Conservation (phyloP, 2,329 filamentous ascomycete species). For the Cladosporium sp. region DNA sequence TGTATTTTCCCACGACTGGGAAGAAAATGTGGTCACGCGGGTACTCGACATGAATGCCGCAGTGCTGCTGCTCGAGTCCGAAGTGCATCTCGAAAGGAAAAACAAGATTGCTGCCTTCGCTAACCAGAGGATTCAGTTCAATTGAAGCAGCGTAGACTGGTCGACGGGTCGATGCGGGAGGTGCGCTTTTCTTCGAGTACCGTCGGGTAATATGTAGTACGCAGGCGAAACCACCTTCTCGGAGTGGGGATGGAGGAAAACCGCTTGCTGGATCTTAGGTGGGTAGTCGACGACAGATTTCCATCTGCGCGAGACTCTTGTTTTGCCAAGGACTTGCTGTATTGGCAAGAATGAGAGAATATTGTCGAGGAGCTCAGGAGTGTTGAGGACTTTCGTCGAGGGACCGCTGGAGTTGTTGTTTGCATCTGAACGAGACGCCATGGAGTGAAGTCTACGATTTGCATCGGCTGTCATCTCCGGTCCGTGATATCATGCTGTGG, state of each 20-base stretch:
- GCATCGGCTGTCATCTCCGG: too few relatives aligned
- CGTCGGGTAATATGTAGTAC: background rate
- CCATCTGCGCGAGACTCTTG: background rate
- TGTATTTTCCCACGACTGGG: background rate
- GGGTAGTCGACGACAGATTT: background rate
- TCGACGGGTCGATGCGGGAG: background rate
- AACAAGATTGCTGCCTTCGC: background rate
- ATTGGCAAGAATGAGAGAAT: background rate
- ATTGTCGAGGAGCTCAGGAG: background rate
- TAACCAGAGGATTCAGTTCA: background rate
- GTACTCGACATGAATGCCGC: background rate
- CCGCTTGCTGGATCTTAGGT: background rate
- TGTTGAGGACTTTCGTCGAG: background rate
- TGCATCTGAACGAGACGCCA: too few relatives aligned
- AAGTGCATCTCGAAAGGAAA: too few relatives aligned
- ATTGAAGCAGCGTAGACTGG: background rate
- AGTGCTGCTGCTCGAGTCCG: background rate
- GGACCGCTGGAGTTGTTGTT: too few relatives aligned
- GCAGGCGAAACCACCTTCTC: background rate
- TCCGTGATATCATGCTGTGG: too few relatives aligned
- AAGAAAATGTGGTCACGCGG: background rate
- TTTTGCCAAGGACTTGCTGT: background rate
- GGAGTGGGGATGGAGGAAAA: background rate
- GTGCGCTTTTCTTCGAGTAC: too few relatives aligned
- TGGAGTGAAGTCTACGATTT: too few relatives aligned